Percentiles rank a stretch among this genome's conserved stretches.
These are phyloP conservation scores for Calocybe indica DNA, from an alignment of 768 basidiomycete genomes.

Conservation along the genomic window DNA sequence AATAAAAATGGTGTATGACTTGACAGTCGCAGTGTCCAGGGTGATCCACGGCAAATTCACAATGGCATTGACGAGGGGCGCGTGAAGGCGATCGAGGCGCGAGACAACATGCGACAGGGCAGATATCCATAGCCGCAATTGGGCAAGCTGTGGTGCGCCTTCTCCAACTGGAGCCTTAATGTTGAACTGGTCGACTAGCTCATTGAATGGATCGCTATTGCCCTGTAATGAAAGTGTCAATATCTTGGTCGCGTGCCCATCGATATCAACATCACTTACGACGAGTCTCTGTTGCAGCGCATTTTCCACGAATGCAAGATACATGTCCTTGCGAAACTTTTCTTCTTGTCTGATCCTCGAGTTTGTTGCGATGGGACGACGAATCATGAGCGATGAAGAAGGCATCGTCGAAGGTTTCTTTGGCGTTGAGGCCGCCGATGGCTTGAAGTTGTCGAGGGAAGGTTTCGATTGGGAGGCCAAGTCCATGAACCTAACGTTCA, in stretches of 20 bases:
- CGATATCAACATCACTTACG: constrained; percentile 35
- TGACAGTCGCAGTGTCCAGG: constrained; percentile 81
- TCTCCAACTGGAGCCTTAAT: constrained; percentile 29
- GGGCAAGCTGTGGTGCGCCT: constrained; percentile 35
- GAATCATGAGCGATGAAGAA: constrained; percentile 19
- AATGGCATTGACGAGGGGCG: constrained; percentile 79
- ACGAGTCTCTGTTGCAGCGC: constrained; percentile 69
- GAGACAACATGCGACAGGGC: constrained; percentile 92
- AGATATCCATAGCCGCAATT: constrained; percentile 75
- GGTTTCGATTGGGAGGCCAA: constrained; percentile 25
- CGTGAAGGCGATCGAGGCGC: constrained; percentile 76
- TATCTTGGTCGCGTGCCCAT: constrained; percentile 5
- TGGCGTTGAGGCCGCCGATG: constrained; percentile 25
- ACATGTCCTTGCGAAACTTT: constrained; percentile 75
- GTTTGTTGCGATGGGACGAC: constrained; percentile 71
- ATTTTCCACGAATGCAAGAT: constrained; percentile 76
- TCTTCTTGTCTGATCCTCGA: constrained; percentile 75
- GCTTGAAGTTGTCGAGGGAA: constrained; percentile 37
- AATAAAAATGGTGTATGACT: constrained; percentile 83
- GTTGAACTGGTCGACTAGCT: constrained; percentile 85
- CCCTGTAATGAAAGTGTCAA: constrained; percentile 42
- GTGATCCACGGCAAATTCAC: constrained; percentile 88
- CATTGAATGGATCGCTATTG: constrained; percentile 70
- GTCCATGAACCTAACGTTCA: constrained; percentile 41
- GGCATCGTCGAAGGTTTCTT: constrained; percentile 20